These are phyloP conservation scores for Cutaneotrichosporon arboriforme DNA, from an alignment of 1,284 basidiomycete genomes.

Conservation along the genomic window DNA sequence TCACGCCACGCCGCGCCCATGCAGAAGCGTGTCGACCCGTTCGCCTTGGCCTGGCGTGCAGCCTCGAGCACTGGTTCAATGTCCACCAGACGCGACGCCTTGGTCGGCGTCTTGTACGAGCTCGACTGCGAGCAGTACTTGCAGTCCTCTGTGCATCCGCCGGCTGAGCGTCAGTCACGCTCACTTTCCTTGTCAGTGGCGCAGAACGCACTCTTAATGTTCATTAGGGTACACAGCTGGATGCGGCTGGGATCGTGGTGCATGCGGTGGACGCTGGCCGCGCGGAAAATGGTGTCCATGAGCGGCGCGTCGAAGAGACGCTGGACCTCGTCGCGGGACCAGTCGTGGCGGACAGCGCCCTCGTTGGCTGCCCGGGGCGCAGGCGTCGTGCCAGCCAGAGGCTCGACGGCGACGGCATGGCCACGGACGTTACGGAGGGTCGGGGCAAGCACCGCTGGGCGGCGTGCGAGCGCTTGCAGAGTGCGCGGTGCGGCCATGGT, in stretches of 20 bases:
- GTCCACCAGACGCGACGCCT: constrained; percentile 81
- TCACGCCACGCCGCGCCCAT: constrained; percentile 99
- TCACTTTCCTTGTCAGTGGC: neutral
- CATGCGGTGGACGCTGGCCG: constrained; percentile 69
- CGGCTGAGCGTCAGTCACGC: constrained; percentile 56
- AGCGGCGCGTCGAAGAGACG: constrained; percentile 58
- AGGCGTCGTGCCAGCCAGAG: constrained; percentile 10
- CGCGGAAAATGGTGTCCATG: constrained; percentile 77
- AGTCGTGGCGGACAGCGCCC: constrained; percentile 41
- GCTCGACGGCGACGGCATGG: constrained; percentile 38
- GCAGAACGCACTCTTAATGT: constrained; percentile 84
- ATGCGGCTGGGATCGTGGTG: constrained; percentile 84
- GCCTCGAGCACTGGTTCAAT: constrained; percentile 87
- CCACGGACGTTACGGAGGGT: constrained; percentile 22
- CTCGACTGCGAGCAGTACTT: constrained; percentile 98
- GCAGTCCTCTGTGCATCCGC: constrained; percentile 95
- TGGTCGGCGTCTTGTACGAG: constrained; percentile 80
- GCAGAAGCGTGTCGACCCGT: constrained; percentile 95
- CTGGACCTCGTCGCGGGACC: constrained; percentile 50
- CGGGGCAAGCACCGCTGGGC: constrained; percentile 4
- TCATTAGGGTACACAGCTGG: constrained; percentile 96
- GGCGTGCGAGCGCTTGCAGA: neutral
- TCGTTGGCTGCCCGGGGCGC: constrained; percentile 14
- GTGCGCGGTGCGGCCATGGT: constrained; percentile 5
- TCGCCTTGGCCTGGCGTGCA: constrained; percentile 86